Base-by-base conservation (phyloP, 2,329 filamentous ascomycete species). In the Paraconiothyrium brasiliense region DNA sequence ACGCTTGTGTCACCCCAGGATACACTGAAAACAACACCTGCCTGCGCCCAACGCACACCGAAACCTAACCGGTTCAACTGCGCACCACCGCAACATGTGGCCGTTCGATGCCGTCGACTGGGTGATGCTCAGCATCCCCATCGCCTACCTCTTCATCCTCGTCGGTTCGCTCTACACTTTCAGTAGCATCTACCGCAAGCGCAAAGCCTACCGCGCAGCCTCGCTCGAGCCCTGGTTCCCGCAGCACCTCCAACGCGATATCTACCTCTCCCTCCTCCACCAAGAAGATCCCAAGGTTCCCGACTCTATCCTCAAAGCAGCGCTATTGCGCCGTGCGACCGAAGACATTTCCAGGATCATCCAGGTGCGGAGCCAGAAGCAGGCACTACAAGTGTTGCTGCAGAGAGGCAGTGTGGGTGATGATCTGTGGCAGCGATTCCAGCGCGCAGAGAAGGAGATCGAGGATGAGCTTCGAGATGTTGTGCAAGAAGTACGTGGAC, bases 401-500 rank as follows among this genome's bases (percentile, higher is more conserved):
- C 93, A 97, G 80, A 86, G 93, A 66, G 95, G 95, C 52, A 97
- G 93, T 74, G 93, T 99, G 1, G 94, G 95, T 14, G 95, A 99
- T 77, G 95, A 99, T 79, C 81, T 99, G 69, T 97, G 93, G 91
- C 92, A 97, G 83, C 86, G 94, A 43, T 97, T 98, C 79, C 81
- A 90, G 80, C 87, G 93, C 54, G 95, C 94, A 0, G 95, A 99
- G 86, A 94, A 96, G 83, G 95, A 99, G 81, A 96, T 98, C 84
- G 94, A 99, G 82, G 92, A 93, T 69, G 95, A 99, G 81, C 85
- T 99, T 64, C 88, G 92, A 71, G 95, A 99, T 80, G 94, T 98
- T 27, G 93, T 98, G 37, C 87, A 89, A 71, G 94, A 98, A 89
- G 93, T 96, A 79, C 64, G 85, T 71, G 27, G 6, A 27, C 20